These are phyloP conservation scores for Adenanthera pavonina DNA, from an alignment of 306 rosid species.

Conservation along the genomic window DNA sequence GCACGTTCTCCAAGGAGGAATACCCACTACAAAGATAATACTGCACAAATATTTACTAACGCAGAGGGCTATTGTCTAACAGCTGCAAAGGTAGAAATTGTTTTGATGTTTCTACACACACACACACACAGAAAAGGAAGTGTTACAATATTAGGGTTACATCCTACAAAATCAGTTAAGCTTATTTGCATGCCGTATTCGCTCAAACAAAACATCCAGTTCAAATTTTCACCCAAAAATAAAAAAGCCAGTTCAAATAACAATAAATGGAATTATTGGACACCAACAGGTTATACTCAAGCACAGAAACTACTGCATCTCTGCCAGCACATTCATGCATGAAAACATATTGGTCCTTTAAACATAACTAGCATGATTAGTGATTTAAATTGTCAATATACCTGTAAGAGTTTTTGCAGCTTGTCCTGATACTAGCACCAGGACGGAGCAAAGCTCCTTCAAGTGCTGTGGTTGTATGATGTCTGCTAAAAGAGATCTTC, in stretches of 20 bases:
- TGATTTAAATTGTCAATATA: slow-evolving; percentile 39
- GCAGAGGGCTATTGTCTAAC: neutral
- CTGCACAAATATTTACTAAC: neutral
- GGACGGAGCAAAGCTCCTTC: slow-evolving; percentile 94
- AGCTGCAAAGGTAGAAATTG: neutral
- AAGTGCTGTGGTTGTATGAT: slow-evolving; percentile 94
- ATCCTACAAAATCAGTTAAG: neutral
- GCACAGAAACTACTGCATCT: neutral
- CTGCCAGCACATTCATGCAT: slow-evolving; percentile 22
- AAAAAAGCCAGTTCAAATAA: slow-evolving; percentile 4
- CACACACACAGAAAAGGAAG: neutral
- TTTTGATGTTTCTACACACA: neutral
- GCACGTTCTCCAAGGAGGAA: neutral
- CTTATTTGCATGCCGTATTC: neutral
- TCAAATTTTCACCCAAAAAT: neutral
- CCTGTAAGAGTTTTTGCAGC: slow-evolving; percentile 83
- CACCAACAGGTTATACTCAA: neutral
- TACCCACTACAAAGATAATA: neutral
- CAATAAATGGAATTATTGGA: slow-evolving; percentile 34
- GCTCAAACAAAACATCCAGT: neutral
- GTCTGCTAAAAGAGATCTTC: slow-evolving; percentile 96
- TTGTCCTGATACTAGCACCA: slow-evolving; percentile 88
- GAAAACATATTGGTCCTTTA: slow-evolving; percentile 14
- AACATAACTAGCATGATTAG: slow-evolving; percentile 10
- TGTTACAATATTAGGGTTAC: neutral